These are phyloP conservation scores for Rhodamnia argentea DNA, from an alignment of 345 rosid genomes.

Conservation along the genomic window DNA sequence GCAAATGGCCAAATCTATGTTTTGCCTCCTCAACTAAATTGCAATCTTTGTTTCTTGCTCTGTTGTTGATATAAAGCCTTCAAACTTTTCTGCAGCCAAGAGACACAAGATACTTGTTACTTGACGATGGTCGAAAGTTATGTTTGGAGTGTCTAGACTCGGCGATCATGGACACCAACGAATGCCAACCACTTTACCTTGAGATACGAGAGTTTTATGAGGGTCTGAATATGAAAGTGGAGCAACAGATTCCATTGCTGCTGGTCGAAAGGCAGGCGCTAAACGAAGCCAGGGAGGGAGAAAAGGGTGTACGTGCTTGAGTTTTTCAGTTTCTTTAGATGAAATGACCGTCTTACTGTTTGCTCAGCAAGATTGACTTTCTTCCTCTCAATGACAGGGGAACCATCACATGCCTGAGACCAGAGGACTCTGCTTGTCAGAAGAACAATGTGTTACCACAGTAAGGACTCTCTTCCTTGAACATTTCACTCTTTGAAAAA, in stretches of 20 bases:
- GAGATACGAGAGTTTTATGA: conserved; percentile 38
- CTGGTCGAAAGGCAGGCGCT: conserved; percentile 48
- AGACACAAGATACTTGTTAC: conserved; percentile 30
- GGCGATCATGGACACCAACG: conserved; percentile 32
- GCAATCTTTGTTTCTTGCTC: background rate
- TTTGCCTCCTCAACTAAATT: background rate
- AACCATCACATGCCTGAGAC: conserved; percentile 97
- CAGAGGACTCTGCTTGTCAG: conserved; percentile 94
- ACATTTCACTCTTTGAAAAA: background rate
- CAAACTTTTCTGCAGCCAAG: conserved; percentile 15
- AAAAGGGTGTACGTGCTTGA: conserved; percentile 5
- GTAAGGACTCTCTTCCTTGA: conserved; percentile 17
- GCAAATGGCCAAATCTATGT: background rate
- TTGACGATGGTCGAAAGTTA: conserved; percentile 39
- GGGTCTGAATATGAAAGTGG: conserved; percentile 40
- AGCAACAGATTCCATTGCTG: conserved; percentile 38
- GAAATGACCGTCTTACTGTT: background rate
- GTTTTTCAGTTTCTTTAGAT: background rate
- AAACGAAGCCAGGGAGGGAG: conserved; percentile 18
- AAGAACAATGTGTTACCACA: conserved; percentile 87
- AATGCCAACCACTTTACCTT: conserved; percentile 44
- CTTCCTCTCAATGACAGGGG: conserved; percentile 32
- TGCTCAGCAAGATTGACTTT: background rate
- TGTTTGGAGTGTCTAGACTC: conserved; percentile 45
- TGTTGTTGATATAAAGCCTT: background rate